These are phyloP conservation scores for Leptodermis oblonga DNA, from an alignment of 257 asterid genomes.

Conservation along the genomic window DNA sequence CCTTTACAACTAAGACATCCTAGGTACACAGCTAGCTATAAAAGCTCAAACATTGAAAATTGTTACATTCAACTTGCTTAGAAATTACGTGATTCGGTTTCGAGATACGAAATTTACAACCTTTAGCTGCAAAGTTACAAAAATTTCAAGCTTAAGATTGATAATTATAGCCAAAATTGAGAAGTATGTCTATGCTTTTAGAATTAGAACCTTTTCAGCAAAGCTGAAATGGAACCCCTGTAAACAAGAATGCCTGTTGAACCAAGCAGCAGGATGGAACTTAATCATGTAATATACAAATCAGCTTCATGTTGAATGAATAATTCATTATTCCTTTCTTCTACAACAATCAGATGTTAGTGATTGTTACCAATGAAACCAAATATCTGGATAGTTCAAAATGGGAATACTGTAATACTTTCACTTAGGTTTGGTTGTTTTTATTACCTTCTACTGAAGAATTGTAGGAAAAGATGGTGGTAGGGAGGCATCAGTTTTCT, in stretches of 20 bases:
- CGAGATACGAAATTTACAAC: background rate
- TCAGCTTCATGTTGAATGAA: background rate
- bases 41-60: background rate
- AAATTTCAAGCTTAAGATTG: background rate
- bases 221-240: background rate
- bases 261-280: background rate
- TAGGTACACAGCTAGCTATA: background rate
- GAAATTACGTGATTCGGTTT: background rate
- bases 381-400: background rate
- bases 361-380: background rate
- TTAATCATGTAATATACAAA: no score
- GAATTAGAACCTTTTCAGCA: background rate
- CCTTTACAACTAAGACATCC: background rate
- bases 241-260: background rate
- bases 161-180: no score
- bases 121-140: background rate
- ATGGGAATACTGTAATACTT: background rate
- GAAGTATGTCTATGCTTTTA: background rate
- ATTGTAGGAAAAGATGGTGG: background rate
- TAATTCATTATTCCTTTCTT: background rate
- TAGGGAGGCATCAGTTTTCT: background rate
- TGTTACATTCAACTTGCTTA: background rate
- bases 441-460: no score
- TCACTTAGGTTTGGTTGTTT: background rate
- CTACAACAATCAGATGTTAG: background rate